Base-by-base conservation (phyloP, 2,329 filamentous ascomycete genomes). In the Metarhizium anisopliae region DNA sequence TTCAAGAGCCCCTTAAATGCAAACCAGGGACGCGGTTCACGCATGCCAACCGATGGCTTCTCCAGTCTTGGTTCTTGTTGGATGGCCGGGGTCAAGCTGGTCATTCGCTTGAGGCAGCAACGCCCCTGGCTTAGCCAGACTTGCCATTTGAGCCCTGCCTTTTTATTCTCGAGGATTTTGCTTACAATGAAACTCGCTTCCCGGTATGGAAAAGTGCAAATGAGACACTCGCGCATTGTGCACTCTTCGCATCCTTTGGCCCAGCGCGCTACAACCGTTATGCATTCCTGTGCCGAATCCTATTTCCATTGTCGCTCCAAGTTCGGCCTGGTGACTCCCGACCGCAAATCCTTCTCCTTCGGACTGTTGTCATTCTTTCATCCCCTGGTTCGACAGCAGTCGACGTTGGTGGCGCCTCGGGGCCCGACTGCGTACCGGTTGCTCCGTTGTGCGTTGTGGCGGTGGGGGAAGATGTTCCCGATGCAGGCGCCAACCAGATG, bases 41-140 rank as follows among this genome's bases (percentile, higher is more conserved):
- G 20, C 38, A 29, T 45, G 51, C 38, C 38, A 45, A n/a, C n/a
- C 13, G 38, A 11, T 16, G 25, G 47, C 47, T 35, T 35, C 14
- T 32, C 6, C 38, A 42, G 20, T 30, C 36, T n/a, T 38, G 51
- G 40, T 29, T 38, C 51, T 32, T 25, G 38, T 30, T 30, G 18
- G 38, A 8, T 45, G n/a, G 38, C 20, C 11, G 14, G 51, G 38
- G 36, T 43, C n/a, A n/a, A 38, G 51, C 25, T 20, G 10, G 38
- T 45, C n/a, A 18, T 5, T 45, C 25, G 4, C n/a, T 32, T 18
- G 38, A 10, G 25, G 25, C 3, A 25, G 3, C 13, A 10, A 30
- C 16, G 36, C 51, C 51, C 51, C 51, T 53, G 51, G 47, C 51
- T 36, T 53, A 25, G 20, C 51, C 29, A 47, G 51, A 47, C 47